phyloP scores from a whole-genome alignment of 2,329 filamentous ascomycete genomes.

The Fonsecaea pugnacius region DNA sequence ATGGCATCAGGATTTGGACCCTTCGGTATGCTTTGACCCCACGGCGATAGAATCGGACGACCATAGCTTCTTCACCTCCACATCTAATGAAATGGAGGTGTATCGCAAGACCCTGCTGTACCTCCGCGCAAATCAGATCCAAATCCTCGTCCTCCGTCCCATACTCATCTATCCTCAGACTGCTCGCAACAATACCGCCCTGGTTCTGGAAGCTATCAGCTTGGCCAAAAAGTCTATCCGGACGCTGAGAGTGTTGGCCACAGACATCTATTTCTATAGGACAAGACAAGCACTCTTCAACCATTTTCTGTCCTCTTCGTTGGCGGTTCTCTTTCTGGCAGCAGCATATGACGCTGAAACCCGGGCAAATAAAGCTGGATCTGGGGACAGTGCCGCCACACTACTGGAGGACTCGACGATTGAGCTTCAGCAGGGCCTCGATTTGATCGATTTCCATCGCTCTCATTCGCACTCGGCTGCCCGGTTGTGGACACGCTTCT shows the following conservation, averaged over 20 bases:
- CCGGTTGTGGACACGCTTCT: slow-evolving; percentile 12
- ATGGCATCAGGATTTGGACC: slow-evolving; percentile 20
- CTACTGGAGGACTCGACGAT: slow-evolving; percentile 2
- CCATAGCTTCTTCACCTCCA: slow-evolving; percentile 6
- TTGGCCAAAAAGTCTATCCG: slow-evolving; percentile 19
- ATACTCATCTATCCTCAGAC: slow-evolving; percentile 21
- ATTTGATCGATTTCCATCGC: slow-evolving; percentile 19
- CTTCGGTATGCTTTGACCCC: slow-evolving; percentile 13
- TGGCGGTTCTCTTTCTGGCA: slow-evolving; percentile 19
- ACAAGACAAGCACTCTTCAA: slow-evolving; percentile 20
- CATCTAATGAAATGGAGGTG: slow-evolving; percentile 9
- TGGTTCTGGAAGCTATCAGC: slow-evolving; percentile 13
- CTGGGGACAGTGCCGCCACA: neutral
- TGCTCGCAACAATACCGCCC: slow-evolving; percentile 8
- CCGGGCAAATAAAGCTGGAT: neutral
- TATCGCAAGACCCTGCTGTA: slow-evolving; percentile 19
- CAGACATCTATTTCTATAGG: slow-evolving; percentile 11
- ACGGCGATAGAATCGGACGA: slow-evolving; percentile 16
- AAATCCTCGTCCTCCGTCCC: slow-evolving; percentile 20
- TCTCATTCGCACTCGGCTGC: slow-evolving; percentile 10
- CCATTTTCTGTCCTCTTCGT: slow-evolving; percentile 19
- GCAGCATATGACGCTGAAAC: slow-evolving; percentile 20
- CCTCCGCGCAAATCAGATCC: slow-evolving; percentile 19
- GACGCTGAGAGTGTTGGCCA: slow-evolving; percentile 1
- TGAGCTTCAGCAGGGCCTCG: slow-evolving; percentile 17